Conservation (phyloP, 257 asterid genomes). For the Solanum ahanhuiri region DNA sequence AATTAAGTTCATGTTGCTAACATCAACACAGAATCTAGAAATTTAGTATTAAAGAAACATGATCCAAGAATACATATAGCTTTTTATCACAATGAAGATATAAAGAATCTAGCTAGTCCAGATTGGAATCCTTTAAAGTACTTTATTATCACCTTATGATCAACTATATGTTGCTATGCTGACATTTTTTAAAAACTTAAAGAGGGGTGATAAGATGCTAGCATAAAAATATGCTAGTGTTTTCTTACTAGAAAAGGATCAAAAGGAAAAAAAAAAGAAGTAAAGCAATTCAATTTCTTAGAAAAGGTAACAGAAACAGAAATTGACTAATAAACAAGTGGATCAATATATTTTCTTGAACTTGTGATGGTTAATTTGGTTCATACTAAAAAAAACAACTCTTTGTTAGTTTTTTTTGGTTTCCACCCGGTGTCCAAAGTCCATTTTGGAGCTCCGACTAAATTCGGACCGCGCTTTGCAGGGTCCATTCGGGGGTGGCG, state of each 20-base stretch:
- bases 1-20: background rate
- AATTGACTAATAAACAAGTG: background rate
- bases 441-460: too few species aligned
- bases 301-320: background rate
- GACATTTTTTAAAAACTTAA: too few species aligned
- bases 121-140: background rate
- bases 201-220: background rate
- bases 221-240: background rate
- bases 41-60: background rate
- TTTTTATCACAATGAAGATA: background rate
- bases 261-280: background rate
- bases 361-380: background rate
- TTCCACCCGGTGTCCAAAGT: too few species aligned
- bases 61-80: background rate
- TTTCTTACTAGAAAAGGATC: background rate
- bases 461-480: too few species aligned
- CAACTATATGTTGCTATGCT: background rate
- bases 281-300: background rate
- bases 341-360: background rate
- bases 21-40: background rate
- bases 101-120: background rate
- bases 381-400: background rate
- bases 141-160: background rate
- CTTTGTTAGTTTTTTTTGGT: background rate
- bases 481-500: too few species aligned